Evolutionary conservation across 768 basidiomycete species (phyloP).

Genomic region (Hericium erinaceus): DNA sequence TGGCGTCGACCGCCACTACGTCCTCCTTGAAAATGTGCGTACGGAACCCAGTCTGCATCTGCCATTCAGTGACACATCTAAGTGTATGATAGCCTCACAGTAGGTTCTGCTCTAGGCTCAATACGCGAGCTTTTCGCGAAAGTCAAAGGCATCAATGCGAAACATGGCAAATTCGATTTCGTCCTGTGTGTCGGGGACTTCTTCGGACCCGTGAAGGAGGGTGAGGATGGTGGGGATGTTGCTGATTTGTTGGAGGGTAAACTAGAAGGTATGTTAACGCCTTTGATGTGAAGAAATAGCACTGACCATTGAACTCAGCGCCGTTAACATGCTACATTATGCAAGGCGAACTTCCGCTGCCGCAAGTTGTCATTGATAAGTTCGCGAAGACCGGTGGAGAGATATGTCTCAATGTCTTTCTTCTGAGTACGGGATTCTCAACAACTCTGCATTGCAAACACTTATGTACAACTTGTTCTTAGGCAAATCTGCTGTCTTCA

Average conservation of each 20-base stretch:
- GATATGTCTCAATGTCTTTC: conserved; percentile 72
- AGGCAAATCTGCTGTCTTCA: conserved; percentile 80
- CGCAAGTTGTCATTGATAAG: conserved; percentile 62
- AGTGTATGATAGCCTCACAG: conserved; percentile 28
- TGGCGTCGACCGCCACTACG: neutral
- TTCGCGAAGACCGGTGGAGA: conserved; percentile 72
- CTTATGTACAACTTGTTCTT: conserved; percentile 5
- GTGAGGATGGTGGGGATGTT: conserved; percentile 36
- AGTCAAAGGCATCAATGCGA: conserved; percentile 75
- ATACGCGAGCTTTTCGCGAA: conserved; percentile 71
- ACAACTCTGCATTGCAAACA: neutral
- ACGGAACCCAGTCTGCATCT: neutral
- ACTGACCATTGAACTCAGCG: conserved; percentile 32
- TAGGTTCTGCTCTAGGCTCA: conserved; percentile 72
- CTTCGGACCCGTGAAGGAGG: conserved; percentile 44
- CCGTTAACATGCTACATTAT: conserved; percentile 91
- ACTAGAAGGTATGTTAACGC: conserved; percentile 44
- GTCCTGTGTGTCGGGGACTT: conserved; percentile 80
- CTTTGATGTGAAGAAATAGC: neutral
- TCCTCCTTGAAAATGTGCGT: neutral
- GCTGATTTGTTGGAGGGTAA: conserved; percentile 54
- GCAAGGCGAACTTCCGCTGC: conserved; percentile 74
- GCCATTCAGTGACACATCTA: no score
- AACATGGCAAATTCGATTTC: conserved; percentile 89
- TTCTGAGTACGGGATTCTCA: conserved; percentile 56